Conservation (phyloP, 345 rosid species). For the Chamaenerion angustifolium region DNA sequence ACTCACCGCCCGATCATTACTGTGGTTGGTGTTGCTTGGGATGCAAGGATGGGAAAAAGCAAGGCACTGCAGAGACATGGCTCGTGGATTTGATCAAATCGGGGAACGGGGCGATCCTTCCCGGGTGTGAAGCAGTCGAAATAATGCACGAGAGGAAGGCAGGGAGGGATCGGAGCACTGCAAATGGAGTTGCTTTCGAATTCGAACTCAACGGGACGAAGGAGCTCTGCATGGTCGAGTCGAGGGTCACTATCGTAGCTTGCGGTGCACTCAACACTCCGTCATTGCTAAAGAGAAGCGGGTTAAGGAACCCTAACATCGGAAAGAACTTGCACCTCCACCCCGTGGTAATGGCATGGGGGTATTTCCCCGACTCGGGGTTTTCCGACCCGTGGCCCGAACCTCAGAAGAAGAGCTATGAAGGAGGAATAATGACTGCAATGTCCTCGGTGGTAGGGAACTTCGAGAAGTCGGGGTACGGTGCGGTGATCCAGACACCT, state of each 20-base stretch:
- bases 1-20: slow-evolving; percentile 50
- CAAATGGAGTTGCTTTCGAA: slow-evolving; percentile 46
- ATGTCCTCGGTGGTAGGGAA: slow-evolving; percentile 44
- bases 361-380: slow-evolving; percentile 40
- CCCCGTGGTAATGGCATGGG: slow-evolving; percentile 87
- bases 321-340: slow-evolving; percentile 64
- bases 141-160: slow-evolving; percentile 24
- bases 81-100: slow-evolving; percentile 59
- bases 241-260: slow-evolving; percentile 51
- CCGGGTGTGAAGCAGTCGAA: slow-evolving; percentile 44
- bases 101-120: slow-evolving; percentile 56
- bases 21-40: slow-evolving; percentile 84
- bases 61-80: slow-evolving; percentile 79
- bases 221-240: slow-evolving; percentile 35
- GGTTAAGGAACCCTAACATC: slow-evolving; percentile 47
- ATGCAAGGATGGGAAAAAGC: slow-evolving; percentile 69
- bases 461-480: slow-evolving; percentile 30
- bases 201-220: slow-evolving; percentile 19
- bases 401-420: slow-evolving; percentile 42
- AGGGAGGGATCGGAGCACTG: slow-evolving; percentile 21
- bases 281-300: slow-evolving; percentile 35
- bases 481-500: slow-evolving; percentile 65
- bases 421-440: slow-evolving; percentile 80
- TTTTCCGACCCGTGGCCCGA: slow-evolving; percentile 23
- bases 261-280: slow-evolving; percentile 73